Percentiles rank a stretch among this genome's conserved stretches.
These are phyloP conservation scores for Gastrodia elata DNA, from an alignment of 106 monocot genomes.

Conservation along the genomic window DNA sequence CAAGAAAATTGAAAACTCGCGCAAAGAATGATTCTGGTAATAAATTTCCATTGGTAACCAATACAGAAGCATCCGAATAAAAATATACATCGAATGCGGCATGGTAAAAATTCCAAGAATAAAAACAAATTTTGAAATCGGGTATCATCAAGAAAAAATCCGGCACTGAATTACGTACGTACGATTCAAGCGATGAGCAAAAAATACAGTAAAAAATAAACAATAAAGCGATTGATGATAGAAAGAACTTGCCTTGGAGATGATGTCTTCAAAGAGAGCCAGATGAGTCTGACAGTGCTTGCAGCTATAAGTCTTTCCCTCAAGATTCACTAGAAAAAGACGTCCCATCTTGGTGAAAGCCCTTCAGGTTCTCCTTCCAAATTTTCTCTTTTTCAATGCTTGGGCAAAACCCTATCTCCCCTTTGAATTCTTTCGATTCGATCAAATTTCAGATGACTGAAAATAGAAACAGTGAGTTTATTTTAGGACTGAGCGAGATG, in stretches of 20 bases:
- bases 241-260: conserved; percentile 37
- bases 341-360: conserved; percentile 36
- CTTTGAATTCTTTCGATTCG: background rate
- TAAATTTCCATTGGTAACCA: background rate
- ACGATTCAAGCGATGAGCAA: background rate
- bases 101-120: background rate
- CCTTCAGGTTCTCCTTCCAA: background rate
- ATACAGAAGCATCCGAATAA: background rate
- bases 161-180: background rate
- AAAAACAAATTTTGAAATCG: background rate
- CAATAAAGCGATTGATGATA: background rate
- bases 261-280: conserved; percentile 26
- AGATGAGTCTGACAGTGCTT: conserved; percentile 47
- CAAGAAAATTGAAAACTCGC: background rate
- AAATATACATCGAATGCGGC: background rate
- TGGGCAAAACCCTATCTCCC: background rate
- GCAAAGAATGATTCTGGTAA: background rate
- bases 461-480: background rate
- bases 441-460: background rate
- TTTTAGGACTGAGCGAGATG: too few relatives aligned
- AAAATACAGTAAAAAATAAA: background rate
- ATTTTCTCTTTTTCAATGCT: background rate
- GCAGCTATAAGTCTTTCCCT: conserved; percentile 71
- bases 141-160: background rate
- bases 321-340: conserved; percentile 39